Conservation (phyloP, 495 filamentous ascomycete genomes). For the Hamigera avellanea region DNA sequence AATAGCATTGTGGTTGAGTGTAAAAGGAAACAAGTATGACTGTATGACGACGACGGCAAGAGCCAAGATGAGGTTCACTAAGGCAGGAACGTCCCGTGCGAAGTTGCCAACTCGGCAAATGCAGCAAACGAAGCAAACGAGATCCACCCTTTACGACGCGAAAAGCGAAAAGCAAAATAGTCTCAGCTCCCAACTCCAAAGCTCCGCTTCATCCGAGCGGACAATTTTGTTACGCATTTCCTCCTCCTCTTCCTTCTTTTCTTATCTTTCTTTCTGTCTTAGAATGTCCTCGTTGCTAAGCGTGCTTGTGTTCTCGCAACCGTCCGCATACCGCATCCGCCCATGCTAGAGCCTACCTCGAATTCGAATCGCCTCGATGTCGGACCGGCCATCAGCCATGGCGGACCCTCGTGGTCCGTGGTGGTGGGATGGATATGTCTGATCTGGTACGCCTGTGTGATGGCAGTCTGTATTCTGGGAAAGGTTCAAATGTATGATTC, state of each 20-base stretch:
- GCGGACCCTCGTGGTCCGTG: slow-evolving; percentile 20
- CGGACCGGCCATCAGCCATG: slow-evolving; percentile 21
- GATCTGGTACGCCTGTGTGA: slow-evolving; percentile 47
- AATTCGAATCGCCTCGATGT: slow-evolving; percentile 12
- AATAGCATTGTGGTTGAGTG: too few relatives aligned
- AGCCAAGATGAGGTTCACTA: too few relatives aligned
- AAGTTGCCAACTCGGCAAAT: too few relatives aligned
- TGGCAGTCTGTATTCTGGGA: slow-evolving; percentile 45
- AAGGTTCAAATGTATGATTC: slow-evolving; percentile 44
- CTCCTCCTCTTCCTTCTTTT: background rate
- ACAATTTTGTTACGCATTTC: too few relatives aligned
- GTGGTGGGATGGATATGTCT: slow-evolving; percentile 39
- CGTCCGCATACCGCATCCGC: slow-evolving; percentile 6
- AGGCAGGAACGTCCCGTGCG: too few relatives aligned
- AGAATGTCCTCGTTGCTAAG: slow-evolving; percentile 15
- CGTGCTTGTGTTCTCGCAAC: slow-evolving; percentile 3
- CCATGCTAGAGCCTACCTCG: slow-evolving; percentile 26
- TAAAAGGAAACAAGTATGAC: too few relatives aligned
- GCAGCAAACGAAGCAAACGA: too few relatives aligned
- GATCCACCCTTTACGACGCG: too few relatives aligned
- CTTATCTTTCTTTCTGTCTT: slow-evolving; percentile 3
- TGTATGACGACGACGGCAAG: too few relatives aligned
- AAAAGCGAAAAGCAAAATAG: too few relatives aligned
- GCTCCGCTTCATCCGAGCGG: too few relatives aligned
- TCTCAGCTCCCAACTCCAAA: too few relatives aligned